Percentiles rank a stretch among this genome's conserved stretches.
Conservation (phyloP, 148 eudicot genomes). For the Spergularia marina region DNA sequence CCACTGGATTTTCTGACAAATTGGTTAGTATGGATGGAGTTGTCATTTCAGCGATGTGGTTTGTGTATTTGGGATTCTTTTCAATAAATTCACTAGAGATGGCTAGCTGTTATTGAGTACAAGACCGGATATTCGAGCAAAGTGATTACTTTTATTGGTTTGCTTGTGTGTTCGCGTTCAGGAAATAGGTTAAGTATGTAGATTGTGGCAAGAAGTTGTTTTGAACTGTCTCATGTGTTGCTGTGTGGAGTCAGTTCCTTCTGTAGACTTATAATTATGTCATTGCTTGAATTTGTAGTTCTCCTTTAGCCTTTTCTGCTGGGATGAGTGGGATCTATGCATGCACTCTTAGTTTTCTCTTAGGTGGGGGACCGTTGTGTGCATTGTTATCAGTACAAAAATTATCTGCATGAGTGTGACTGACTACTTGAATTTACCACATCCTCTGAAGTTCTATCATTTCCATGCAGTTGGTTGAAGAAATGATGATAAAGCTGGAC, state of each 20-base stretch:
- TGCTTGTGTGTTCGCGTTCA: not conserved
- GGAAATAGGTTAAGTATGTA: not conserved
- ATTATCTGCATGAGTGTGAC: not conserved
- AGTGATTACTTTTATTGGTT: not conserved
- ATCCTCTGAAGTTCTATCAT: not conserved
- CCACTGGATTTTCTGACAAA: too few species aligned
- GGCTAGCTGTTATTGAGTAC: not conserved
- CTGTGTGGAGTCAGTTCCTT: not conserved
- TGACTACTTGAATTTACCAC: not conserved
- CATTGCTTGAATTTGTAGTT: not conserved
- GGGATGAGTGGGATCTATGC: not conserved
- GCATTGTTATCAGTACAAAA: not conserved
- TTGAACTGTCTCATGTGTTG: not conserved
- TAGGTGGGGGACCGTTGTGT: not conserved
- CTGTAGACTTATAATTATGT: not conserved
- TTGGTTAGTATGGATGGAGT: too few species aligned
- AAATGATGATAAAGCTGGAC: constrained; percentile 82
- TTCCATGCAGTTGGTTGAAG: constrained; percentile 68
- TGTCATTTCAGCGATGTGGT: not conserved
- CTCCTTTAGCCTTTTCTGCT: not conserved
- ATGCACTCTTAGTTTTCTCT: not conserved
- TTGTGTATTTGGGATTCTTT: not conserved
- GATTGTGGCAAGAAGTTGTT: not conserved
- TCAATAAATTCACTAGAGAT: not conserved
- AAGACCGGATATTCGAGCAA: not conserved